These are phyloP conservation scores for Lactarius psammicola DNA, from an alignment of 768 basidiomycete genomes.

Conservation along the genomic window DNA sequence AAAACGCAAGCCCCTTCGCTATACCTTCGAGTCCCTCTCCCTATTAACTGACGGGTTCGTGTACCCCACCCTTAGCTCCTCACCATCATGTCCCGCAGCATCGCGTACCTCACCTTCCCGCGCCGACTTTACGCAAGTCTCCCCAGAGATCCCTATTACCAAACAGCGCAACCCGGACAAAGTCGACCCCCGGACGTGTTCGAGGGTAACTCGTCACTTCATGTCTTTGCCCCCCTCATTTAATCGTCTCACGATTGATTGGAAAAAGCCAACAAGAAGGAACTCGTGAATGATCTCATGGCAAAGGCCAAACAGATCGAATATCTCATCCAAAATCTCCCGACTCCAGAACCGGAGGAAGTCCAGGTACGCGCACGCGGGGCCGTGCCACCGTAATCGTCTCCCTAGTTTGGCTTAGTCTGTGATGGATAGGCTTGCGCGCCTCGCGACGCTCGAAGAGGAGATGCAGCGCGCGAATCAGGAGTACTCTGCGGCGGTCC, in stretches of 20 bases:
- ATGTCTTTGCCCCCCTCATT: neutral
- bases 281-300: conserved; percentile 79
- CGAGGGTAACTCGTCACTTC: conserved; percentile 52
- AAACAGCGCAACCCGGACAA: conserved; percentile 72
- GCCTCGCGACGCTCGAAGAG: conserved; percentile 64
- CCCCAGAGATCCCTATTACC: conserved; percentile 77
- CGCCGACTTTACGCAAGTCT: conserved; percentile 75
- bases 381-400: neutral
- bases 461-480: conserved; percentile 72
- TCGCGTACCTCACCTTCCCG: conserved; percentile 77
- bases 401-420: neutral
- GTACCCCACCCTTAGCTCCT: conserved; percentile 53
- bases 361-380: conserved; percentile 51
- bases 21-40: neutral
- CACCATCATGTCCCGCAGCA: conserved; percentile 81
- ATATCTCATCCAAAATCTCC: conserved; percentile 75
- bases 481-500: conserved; percentile 72
- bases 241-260: neutral
- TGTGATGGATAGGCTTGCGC: conserved; percentile 49
- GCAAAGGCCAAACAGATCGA: conserved; percentile 89
- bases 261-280: conserved; percentile 70
- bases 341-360: conserved; percentile 75
- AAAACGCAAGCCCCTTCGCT: conserved; percentile 53
- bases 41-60: neutral
- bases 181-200: conserved; percentile 72